Evolutionary conservation across 345 rosid genomes (phyloP), one percentile per base, ranked within the genome.

Genomic region (Punica granatum): DNA sequence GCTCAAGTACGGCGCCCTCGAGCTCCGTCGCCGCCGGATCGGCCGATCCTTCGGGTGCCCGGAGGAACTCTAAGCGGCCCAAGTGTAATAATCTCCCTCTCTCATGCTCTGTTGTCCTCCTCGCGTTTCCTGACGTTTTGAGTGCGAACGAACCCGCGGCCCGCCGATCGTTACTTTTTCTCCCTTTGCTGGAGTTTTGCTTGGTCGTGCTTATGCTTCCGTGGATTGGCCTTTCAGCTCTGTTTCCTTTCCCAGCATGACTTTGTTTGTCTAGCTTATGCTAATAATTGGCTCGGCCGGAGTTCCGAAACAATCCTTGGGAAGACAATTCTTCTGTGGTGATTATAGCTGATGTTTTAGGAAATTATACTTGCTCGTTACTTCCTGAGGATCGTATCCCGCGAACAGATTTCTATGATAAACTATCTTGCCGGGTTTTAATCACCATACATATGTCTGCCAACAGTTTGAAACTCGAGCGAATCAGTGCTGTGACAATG

Each of bases 21-120:
- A 84, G 87, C 74, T 82, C 86, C 59, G 87, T 64, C 28, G 80
- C 70, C 43, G 85, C 75, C 74, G 96, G 96, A 86, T 88, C 98
- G 18, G 82, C 81, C 67, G 97, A 92, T 86, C 61, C 96, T 73
- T 77, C 90, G 31, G 86, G 83, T 73, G 86, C 81, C 64, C 73
- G 93, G 73, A 76, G 86, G 73, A 85, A 83, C 76, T 86, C 99
- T 13, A 94, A 94, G 84, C 88, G 98, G 53, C 99, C 98, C 74
- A 91, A 94, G 81, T 94, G 99, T 94, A 80, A 72, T n/a, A n/a
- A n/a, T n/a, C n/a, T 75, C 42, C 15, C 32, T 60, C 60, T 21
- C 14, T 25, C 28, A 64, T 68, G 66, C 65, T 23, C 41, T 12
- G 21, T 58, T 0, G n/a, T n/a, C n/a, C 41, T 7, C 63, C 63